A percentile compares a stretch with the other conserved stretches of the same genome.
These are phyloP conservation scores for Alternaria sp. DNA, from an alignment of 2,329 filamentous ascomycete genomes.

Conservation along the genomic window DNA sequence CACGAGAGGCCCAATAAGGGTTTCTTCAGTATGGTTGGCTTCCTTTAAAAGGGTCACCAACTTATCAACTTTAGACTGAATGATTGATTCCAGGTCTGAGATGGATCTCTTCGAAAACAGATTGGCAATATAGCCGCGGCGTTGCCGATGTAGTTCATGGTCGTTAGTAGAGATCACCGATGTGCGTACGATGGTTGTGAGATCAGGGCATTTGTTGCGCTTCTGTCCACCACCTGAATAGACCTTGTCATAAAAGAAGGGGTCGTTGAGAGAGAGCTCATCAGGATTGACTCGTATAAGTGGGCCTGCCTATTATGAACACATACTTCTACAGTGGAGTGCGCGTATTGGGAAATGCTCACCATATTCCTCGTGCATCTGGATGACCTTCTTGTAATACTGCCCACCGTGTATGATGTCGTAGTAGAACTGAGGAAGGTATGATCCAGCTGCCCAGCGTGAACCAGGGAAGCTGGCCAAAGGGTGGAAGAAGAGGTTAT, in stretches of 20 bases:
- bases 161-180: neutral
- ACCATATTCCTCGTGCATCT: conserved; percentile 39
- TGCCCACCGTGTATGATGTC: conserved; percentile 29
- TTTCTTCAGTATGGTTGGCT: conserved; percentile 2
- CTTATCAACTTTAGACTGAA: conserved; percentile 20
- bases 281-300: conserved; percentile 18
- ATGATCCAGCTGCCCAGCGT: conserved; percentile 17
- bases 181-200: neutral
- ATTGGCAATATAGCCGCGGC: conserved; percentile 29
- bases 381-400: conserved; percentile 45
- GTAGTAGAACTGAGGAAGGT: conserved; percentile 20
- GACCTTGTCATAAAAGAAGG: conserved; percentile 5
- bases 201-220: neutral
- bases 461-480: conserved; percentile 21
- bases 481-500: conserved; percentile 21
- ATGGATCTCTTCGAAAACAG: conserved; percentile 40
- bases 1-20: conserved; percentile 12
- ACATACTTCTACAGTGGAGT: neutral
- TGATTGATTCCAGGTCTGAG: conserved; percentile 25
- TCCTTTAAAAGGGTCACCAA: conserved; percentile 8
- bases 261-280: conserved; percentile 20
- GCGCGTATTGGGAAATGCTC: neutral
- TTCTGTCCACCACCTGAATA: conserved; percentile 6
- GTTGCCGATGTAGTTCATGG: conserved; percentile 35
- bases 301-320: conserved; percentile 15